Evolutionary conservation across 2,329 filamentous ascomycete species (phyloP).

Genomic region (Calycina herbarum): DNA sequence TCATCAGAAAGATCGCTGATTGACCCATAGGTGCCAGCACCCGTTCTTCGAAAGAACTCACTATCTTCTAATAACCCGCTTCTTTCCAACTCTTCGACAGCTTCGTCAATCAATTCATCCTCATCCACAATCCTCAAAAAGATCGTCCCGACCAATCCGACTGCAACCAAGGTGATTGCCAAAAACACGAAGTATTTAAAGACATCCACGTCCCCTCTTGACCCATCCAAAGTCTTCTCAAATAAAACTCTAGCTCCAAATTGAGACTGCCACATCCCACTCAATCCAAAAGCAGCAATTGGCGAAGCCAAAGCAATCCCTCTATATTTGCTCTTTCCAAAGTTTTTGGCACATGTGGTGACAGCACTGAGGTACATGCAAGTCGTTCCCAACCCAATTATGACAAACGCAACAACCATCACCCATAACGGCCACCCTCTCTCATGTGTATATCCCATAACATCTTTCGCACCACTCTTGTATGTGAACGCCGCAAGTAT

Average conservation of each 20-base stretch:
- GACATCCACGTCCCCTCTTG: constrained; percentile 66
- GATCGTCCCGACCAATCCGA: constrained; percentile 74
- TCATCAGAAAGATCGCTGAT: constrained; percentile 42
- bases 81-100: constrained; percentile 85
- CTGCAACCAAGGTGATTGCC: constrained; percentile 64
- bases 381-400: constrained; percentile 80
- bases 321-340: constrained; percentile 82
- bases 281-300: constrained; percentile 89
- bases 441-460: constrained; percentile 47
- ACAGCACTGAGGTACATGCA: constrained; percentile 88
- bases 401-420: constrained; percentile 84
- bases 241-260: constrained; percentile 76
- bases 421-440: constrained; percentile 68
- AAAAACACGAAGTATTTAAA: constrained; percentile 89
- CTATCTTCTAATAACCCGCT: constrained; percentile 80
- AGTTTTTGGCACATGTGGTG: constrained; percentile 98
- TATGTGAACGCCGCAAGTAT: constrained; percentile 80
- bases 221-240: constrained; percentile 65
- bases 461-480: constrained; percentile 49
- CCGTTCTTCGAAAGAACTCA: constrained; percentile 64
- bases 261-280: constrained; percentile 95
- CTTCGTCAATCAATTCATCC: constrained; percentile 83
- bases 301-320: constrained; percentile 87
- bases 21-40: constrained; percentile 62
- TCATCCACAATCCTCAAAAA: constrained; percentile 79